phyloP scores from a whole-genome alignment of 352 stramenopile species.

The Globisporangium carolinianum region DNA sequence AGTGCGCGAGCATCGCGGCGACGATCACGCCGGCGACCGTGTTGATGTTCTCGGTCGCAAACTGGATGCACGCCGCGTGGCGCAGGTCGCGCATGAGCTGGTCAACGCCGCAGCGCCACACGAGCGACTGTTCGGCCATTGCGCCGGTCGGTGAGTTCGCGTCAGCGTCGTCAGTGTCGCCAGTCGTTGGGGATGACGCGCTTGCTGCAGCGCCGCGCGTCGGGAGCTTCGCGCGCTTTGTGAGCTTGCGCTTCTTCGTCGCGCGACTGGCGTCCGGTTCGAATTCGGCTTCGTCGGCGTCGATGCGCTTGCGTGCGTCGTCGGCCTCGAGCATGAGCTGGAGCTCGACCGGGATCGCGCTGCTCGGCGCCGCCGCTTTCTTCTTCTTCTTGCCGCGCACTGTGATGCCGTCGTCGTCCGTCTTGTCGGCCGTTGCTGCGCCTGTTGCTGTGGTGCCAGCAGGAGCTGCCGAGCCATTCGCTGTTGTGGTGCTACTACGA shows the following conservation, averaged over 20 bases:
- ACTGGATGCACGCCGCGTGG: conserved; percentile 71
- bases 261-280: conserved; percentile 26
- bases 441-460: conserved; percentile 4
- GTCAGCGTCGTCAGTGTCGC: conserved; percentile 26
- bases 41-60: conserved; percentile 84
- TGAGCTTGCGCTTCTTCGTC: conserved; percentile 59
- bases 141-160: conserved; percentile 12
- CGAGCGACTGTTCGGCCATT: conserved; percentile 62
- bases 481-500: conserved; percentile 1
- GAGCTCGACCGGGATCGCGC: conserved; percentile 68
- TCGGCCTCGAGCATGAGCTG: conserved; percentile 85
- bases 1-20: conserved; percentile 71
- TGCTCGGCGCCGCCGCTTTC: conserved; percentile 22
- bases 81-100: conserved; percentile 78
- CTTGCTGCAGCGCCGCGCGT: conserved; percentile 23
- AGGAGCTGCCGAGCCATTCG: conserved; percentile 1
- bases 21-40: conserved; percentile 76
- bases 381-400: conserved; percentile 70
- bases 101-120: conserved; percentile 74
- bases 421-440: conserved; percentile 4
- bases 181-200: background rate
- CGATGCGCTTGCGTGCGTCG: conserved; percentile 33
- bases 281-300: conserved; percentile 58
- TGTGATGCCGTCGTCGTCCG: conserved; percentile 59
- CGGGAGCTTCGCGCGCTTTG: conserved; percentile 77